These are phyloP conservation scores for Pugionium dolabratum DNA, from an alignment of 345 rosid genomes.

Conservation along the genomic window DNA sequence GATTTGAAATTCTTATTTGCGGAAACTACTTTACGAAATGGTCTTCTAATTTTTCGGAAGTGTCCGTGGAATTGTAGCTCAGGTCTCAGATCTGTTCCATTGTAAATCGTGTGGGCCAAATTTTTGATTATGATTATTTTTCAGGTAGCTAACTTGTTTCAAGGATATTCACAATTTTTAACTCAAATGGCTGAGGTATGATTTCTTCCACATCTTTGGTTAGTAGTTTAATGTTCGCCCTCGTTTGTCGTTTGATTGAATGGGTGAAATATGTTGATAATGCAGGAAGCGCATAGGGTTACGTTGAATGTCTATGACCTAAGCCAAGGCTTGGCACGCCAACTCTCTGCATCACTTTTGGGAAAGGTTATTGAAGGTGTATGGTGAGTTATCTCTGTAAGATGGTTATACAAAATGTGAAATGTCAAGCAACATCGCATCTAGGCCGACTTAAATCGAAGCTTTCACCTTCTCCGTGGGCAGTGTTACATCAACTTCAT, in stretches of 20 bases:
- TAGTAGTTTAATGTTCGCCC: neutral
- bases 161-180: neutral
- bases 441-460: neutral
- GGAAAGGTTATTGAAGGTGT: constrained; percentile 92
- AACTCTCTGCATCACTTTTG: constrained; percentile 71
- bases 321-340: constrained; percentile 92
- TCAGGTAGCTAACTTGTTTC: constrained; percentile 20
- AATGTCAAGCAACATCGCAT: neutral
- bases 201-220: neutral
- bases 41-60: neutral
- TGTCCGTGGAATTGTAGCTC: neutral
- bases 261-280: constrained; percentile 18
- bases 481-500: neutral
- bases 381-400: constrained; percentile 53
- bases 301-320: constrained; percentile 81
- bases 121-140: neutral
- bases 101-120: neutral
- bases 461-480: neutral
- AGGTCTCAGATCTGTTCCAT: constrained; percentile 27
- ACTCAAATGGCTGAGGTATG: constrained; percentile 71
- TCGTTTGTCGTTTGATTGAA: neutral
- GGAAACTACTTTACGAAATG: neutral
- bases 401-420: neutral
- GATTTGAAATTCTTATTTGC: neutral
- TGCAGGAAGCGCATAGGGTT: constrained; percentile 78